Percentiles rank a stretch among this genome's conserved stretches.
phyloP scores from a whole-genome alignment of 306 rosid species.

The Trifolium subterraneum region DNA sequence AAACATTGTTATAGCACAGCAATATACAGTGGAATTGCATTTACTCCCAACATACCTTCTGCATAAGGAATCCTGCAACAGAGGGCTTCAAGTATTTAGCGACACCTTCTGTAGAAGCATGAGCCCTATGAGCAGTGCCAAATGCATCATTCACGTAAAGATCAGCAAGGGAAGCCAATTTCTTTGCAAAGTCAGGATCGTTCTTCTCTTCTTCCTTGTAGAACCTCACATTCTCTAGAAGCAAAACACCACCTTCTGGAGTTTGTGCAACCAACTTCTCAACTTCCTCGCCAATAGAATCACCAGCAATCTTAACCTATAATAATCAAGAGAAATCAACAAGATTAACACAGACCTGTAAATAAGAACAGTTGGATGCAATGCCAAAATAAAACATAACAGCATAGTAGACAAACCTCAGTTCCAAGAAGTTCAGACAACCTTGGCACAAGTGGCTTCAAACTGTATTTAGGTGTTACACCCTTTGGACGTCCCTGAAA shows the following conservation, averaged over 20 bases:
- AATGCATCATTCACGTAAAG: conserved; percentile 94
- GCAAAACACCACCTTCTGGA: conserved; percentile 91
- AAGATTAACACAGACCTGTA: conserved; percentile 11
- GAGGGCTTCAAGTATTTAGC: conserved; percentile 85
- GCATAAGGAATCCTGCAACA: conserved; percentile 96
- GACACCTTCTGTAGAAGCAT: conserved; percentile 95
- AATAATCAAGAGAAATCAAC: neutral
- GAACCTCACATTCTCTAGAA: conserved; percentile 94
- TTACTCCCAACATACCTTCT: conserved; percentile 66
- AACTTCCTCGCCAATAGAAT: conserved; percentile 82
- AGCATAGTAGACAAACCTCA: conserved; percentile 53
- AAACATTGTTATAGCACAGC: neutral
- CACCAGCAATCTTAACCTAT: conserved; percentile 79
- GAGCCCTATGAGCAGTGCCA: conserved; percentile 97
- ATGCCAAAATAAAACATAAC: neutral
- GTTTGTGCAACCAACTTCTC: conserved; percentile 72
- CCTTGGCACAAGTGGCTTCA: conserved; percentile 92
- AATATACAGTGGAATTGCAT: neutral
- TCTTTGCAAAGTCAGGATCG: conserved; percentile 87
- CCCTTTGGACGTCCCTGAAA: conserved; percentile 98
- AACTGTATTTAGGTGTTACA: conserved; percentile 89
- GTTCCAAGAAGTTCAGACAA: conserved; percentile 81
- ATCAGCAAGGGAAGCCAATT: conserved; percentile 94
- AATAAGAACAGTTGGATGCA: neutral
- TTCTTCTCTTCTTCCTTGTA: conserved; percentile 98